Evolutionary conservation across 2,329 filamentous ascomycete species (phyloP), one percentile per base, ranked within the genome.

Genomic region (Fusarium guadeloupense): DNA sequence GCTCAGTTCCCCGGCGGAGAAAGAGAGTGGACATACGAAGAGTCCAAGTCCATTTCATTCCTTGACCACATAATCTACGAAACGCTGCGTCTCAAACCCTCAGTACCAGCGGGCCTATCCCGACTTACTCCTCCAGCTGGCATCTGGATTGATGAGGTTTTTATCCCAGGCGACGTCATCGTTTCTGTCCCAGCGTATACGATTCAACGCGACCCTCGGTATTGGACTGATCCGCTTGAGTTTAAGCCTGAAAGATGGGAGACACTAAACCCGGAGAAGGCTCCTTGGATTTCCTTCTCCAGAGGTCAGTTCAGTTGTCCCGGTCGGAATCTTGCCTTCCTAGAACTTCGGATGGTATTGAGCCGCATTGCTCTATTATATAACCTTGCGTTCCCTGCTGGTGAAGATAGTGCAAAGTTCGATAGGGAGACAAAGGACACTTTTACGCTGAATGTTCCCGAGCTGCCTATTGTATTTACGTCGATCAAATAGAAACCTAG

Each of bases 401-500:
- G 37, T 4, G 35, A 48, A 4, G 20, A 41, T 42, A 35, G 20
- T n/a, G 42, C 33, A 14, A 16, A 5, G 6, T 48, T 54, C 20
- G 43, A 42, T 7, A 54, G 37, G 23, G 43, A 33, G 25, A 28
- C 50, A 1, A 41, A 14, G 30, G 43, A 54, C 26, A 54, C 50
- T 3, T 42, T 54, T 38, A 48, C 50, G 4, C 43, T 54, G 1
- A 42, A 35, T 12, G 50, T 54, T 2, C 50, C 37, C 3, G 34
- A 48, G 17, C 37, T 54, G 2, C 50, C 35, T 9, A 37, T 42
- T 31, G 42, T 54, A 6, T 38, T 54, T 26, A 54, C 43, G 16
- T 12, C 9, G 17, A 35, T 19, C 14, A 7, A 30, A 4, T 30
- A 25, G 23, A 25, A 9, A 25, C 5, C 23, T 25, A 6, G 23